Base-by-base conservation (phyloP, 176 grass and related monocot species). In the Oryza coarctata region DNA sequence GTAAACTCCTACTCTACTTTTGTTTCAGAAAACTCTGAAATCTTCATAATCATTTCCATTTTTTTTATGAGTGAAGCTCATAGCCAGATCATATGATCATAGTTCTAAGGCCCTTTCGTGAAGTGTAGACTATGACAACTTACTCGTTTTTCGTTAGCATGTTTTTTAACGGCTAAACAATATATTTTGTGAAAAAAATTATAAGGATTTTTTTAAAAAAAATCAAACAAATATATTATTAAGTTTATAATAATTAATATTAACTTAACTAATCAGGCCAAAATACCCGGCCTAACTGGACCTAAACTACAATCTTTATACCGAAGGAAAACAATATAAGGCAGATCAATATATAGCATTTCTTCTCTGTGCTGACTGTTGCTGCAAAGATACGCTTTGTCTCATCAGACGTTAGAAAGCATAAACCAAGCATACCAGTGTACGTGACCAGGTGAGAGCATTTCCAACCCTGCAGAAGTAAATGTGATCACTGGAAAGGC, bases 401-500 rank as follows among this genome's bases (percentile, higher is more conserved):
- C 2, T 68, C 13, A 45, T 58, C 9, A 81, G 57, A 44, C 17
- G 25, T 5, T 1, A 78, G 57, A 14, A 14, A 34, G 41, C 41
- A 1, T 10, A 12, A 47, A 61, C 5, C 20, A 30, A 79, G 23
- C 34, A 5, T 39, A 22, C 10, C 64, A 65, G 7, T 1, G 25
- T 14, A 13, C 44, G 40, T 38, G 31, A 34, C 20, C 5, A 84
- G 44, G 62, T 34, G 18, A 73, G 32, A 65, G 26, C 57, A 39
- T 66, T 57, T 67, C 32, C 47, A 57, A 10, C 14, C 57, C 29
- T 76, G 17, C 25, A 62, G 9, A 68, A 45, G 13, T 25, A 66
- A 64, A 71, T 76, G 65, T 52, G 17, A 50, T 55, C 65, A 71
- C 64, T 20, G 23, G 64, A 70, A 81, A 81, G 35, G 15, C 18